Base-by-base conservation (phyloP, 176 grass and related monocot species). In the Oryza glaberrima region DNA sequence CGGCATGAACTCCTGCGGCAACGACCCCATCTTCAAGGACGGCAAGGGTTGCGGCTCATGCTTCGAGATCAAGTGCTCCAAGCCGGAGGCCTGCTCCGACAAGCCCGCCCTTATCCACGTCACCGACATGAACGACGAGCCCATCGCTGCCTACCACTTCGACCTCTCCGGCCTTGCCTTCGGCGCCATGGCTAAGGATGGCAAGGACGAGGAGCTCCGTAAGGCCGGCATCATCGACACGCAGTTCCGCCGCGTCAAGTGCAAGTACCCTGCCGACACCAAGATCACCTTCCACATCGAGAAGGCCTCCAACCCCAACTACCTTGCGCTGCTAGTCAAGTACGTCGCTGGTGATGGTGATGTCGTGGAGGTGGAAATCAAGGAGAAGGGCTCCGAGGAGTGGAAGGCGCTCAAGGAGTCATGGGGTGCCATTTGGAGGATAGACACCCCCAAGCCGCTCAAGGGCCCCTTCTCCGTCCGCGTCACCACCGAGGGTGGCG, bases 211-310 rank as follows among this genome's bases (percentile, higher is more conserved):
- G 15, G 45, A 93, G 25, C 91, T 93, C 19, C 84, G 91, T 12
- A 51, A 85, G 26, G 85, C 88, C 8, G 88, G 88, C 77, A 85
- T 76, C 51, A 17, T 93, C 9, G 80, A 80, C 20, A 49, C 83
- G 32, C 25, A 90, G 43, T 93, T 87, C 69, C 9, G 88, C 2
- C 76, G 91, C 40, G 85, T 90, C 6, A 78, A 73, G 20, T 90
- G 91, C 78, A 52, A 88, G 70, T 90, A 94, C 73, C 81, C 83
- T 0, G 5, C 77, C 6, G 93, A 73, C 35, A 86, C 81, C 38
- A 92, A 89, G 75, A 77, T 92, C 16, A 65, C 86, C 25, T 95
- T 95, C 86, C 93, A 86, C 25, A 80, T 95, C 0, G 90, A 95
- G 76, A 84, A 92, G 38, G 88, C 85, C 0, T 91, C 81, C 14